Conservation (phyloP, 805 yeast species). For the Kodamaea leandrae region DNA sequence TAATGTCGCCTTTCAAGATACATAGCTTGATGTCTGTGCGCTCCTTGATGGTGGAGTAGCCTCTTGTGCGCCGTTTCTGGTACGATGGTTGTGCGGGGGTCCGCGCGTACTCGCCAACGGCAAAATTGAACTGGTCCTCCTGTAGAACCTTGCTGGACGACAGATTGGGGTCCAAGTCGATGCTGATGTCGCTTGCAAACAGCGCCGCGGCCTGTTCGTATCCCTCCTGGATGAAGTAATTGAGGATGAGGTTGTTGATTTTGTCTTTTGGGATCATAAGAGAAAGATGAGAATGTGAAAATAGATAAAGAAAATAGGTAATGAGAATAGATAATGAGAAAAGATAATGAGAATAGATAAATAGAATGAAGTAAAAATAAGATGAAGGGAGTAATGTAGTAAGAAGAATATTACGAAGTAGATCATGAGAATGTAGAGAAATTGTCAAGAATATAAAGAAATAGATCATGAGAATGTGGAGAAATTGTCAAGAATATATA, state of each 20-base stretch:
- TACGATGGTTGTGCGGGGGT: neutral
- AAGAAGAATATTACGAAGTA: no score
- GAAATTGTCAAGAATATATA: no score
- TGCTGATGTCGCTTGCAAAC: slow-evolving; percentile 57
- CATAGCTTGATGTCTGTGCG: slow-evolving; percentile 52
- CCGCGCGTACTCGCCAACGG: slow-evolving; percentile 10
- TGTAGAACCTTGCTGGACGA: slow-evolving; percentile 10
- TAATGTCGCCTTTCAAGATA: slow-evolving; percentile 60
- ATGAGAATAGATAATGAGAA: neutral
- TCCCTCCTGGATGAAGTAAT: slow-evolving; percentile 76
- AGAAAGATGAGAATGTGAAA: neutral
- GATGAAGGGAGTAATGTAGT: no score
- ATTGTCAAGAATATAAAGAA: no score
- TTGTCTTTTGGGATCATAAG: slow-evolving; percentile 27
- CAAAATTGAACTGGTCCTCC: slow-evolving; percentile 14
- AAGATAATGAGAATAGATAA: neutral
- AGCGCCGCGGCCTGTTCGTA: slow-evolving; percentile 63
- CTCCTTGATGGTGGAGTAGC: slow-evolving; percentile 49
- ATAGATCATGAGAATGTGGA: no score
- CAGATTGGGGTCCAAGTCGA: slow-evolving; percentile 16
- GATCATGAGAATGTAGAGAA: no score
- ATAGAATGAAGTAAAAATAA: neutral
- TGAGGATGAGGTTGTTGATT: slow-evolving; percentile 57
- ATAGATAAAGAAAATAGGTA: neutral
- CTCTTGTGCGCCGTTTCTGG: slow-evolving; percentile 20